Base-by-base conservation (phyloP, 2,329 filamentous ascomycete species). In the Ophiostoma sp. region DNA sequence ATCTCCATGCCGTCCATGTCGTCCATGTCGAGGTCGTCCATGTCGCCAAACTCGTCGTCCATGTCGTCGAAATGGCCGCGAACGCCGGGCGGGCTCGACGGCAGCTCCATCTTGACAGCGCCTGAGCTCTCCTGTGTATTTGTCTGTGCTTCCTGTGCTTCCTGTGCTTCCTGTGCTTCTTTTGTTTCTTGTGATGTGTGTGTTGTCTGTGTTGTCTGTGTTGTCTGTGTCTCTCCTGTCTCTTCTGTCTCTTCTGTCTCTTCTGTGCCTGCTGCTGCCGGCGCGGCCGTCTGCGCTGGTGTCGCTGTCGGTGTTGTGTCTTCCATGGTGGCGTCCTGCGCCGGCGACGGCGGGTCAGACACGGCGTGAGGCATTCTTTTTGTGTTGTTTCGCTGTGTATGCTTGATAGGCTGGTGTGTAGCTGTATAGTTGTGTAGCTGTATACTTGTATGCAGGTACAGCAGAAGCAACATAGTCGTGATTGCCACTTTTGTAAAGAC, bases 361-460 rank as follows among this genome's bases (percentile, higher is more conserved):
- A 80, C 75, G 6, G 82, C 83, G 73, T 85, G 82, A 52, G 82
- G 83, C 82, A 85, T 85, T 65, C 57, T 73, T 35, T 17, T 4
- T 27, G 48, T 23, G 7, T 20, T 54, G n/a, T 15, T 31, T 10
- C 15, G 20, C 8, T 6, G 13, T 68, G 23, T 33, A 15, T 27
- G 11, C 3, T 31, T 31, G 54, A 13, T 62, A 41, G 10, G 54
- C 15, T 39, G 39, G 20, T 10, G 23, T 57, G 20, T n/a, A 20
- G 52, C 36, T 23, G 36, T 8, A 48, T 57, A 35, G 31, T 57
- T 57, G 52, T 27, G n/a, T 10, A 7, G n/a, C 23, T 27, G 17
- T 23, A 20, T 7, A n/a, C 20, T 8, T 23, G 27, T 33, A 62
- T 33, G 52, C 10, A 57, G 17, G 27, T 31, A 31, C 27, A 23